Conservation (phyloP, 2,329 filamentous ascomycete species). For the Ceratocystis cacaofunesta region DNA sequence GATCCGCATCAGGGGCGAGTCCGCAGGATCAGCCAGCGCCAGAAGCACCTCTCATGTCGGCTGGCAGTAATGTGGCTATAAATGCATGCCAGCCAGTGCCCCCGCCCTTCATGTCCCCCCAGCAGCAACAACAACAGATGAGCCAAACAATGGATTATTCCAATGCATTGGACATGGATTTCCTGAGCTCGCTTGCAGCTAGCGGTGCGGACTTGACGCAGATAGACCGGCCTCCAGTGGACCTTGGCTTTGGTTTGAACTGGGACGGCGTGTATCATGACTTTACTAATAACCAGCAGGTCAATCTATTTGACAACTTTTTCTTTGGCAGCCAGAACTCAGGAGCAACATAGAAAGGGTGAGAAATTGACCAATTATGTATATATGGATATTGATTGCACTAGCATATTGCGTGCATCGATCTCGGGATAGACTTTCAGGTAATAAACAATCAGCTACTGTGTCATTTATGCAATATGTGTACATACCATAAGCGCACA, state of each 20-base stretch:
- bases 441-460: no score
- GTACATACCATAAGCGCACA: background rate
- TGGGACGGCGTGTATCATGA: constrained; percentile 50
- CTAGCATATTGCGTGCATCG: background rate
- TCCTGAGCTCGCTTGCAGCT: constrained; percentile 31
- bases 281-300: constrained; percentile 42
- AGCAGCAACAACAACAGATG: background rate
- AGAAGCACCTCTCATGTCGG: background rate
- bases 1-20: background rate
- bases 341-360: constrained; percentile 17
- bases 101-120: background rate
- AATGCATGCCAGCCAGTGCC: background rate
- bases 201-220: constrained; percentile 13
- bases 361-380: background rate
- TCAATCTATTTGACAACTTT: constrained; percentile 57
- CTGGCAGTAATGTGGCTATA: background rate
- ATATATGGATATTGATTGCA: background rate
- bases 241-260: constrained; percentile 52
- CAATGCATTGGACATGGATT: constrained; percentile 40
- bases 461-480: background rate
- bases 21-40: background rate
- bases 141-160: constrained; percentile 27
- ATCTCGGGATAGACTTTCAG: background rate
- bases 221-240: constrained; percentile 37
- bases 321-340: constrained; percentile 47